Conservation (phyloP, 306 rosid species). For the Sechiopsis laciniata region DNA sequence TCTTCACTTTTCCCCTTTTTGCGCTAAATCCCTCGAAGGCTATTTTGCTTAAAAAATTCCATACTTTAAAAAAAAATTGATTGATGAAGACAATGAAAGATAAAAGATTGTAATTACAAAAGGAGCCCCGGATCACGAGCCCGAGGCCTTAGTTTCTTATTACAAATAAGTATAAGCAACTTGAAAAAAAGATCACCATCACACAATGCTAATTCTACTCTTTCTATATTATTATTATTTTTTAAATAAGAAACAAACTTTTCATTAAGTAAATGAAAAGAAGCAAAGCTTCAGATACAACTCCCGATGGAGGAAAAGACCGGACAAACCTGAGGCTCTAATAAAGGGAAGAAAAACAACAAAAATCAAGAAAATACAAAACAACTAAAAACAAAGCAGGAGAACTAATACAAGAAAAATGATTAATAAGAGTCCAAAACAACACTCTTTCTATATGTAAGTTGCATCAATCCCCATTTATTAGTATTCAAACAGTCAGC, state of each 20-base stretch:
- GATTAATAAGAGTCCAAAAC: no score
- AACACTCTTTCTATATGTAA: background rate
- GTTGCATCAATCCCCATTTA: background rate
- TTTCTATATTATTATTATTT: no score
- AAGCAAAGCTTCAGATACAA: no score
- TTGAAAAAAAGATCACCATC: background rate
- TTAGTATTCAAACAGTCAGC: background rate
- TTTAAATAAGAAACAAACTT: no score
- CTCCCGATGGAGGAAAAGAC: no score
- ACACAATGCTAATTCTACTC: background rate
- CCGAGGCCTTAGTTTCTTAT: background rate
- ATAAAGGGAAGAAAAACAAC: no score
- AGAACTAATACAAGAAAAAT: no score
- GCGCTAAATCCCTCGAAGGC: background rate
- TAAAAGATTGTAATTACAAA: conserved; percentile 4
- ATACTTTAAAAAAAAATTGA: background rate
- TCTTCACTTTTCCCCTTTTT: background rate
- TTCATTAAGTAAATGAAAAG: no score
- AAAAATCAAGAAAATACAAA: no score
- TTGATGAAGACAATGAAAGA: background rate
- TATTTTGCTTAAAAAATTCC: background rate
- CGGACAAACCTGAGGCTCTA: no score
- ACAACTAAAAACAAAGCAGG: no score
- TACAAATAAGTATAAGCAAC: background rate
- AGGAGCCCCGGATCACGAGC: background rate